phyloP scores from a whole-genome alignment of 805 yeast species.

The Starmera quercuum region DNA sequence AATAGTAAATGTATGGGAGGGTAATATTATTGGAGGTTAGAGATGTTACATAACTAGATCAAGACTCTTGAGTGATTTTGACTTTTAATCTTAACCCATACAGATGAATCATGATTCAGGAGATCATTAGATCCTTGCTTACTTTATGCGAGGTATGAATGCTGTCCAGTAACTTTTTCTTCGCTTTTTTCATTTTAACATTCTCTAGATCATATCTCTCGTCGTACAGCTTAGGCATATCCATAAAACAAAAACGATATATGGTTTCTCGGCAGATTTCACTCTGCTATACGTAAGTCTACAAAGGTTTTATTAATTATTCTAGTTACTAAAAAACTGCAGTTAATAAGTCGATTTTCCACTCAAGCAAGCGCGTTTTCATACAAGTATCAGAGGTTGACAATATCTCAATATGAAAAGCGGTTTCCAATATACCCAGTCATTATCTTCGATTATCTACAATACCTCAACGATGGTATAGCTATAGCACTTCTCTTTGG shows the following conservation, averaged over 20 bases:
- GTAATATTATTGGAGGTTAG: no score
- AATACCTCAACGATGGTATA: neutral
- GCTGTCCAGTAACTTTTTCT: neutral
- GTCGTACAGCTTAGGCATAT: constrained; percentile 13
- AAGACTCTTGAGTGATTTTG: no score
- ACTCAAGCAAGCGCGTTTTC: neutral
- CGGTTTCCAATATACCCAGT: constrained; percentile 28
- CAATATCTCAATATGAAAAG: constrained; percentile 17
- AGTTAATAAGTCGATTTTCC: constrained; percentile 3
- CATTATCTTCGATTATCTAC: constrained; percentile 6
- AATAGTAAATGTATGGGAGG: no score
- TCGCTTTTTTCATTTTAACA: no score
- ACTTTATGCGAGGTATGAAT: neutral
- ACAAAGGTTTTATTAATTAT: neutral
- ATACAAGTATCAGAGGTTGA: constrained; percentile 3
- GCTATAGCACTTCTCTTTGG: constrained; percentile 1
- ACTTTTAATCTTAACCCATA: no score
- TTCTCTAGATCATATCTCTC: neutral
- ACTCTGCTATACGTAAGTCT: constrained; percentile 13
- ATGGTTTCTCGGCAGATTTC: constrained; percentile 31
- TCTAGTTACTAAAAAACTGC: neutral
- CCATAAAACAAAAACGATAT: constrained; percentile 22
- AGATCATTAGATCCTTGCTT: no score
- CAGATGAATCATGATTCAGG: no score
- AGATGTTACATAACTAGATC: no score